phyloP scores from a whole-genome alignment of 1,284 basidiomycete species.

The Melanopsichium pennsylvanicum region DNA sequence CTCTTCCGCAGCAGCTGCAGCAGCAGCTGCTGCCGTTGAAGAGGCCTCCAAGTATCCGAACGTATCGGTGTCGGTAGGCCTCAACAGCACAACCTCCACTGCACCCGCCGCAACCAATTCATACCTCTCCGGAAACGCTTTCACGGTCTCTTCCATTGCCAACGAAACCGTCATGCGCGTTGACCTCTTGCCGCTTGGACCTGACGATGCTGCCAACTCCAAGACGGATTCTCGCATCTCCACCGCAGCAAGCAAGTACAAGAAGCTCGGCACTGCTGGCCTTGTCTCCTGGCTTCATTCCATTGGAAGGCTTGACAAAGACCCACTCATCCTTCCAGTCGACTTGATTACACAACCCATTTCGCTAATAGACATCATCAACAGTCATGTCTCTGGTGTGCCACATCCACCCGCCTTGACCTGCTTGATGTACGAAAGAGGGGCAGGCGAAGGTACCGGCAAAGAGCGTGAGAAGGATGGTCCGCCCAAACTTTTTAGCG shows the following conservation, averaged over 20 bases:
- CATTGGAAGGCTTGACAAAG: conserved; percentile 56
- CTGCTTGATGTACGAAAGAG: conserved; percentile 59
- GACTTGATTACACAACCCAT: conserved; percentile 58
- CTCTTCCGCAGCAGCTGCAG: conserved; percentile 31
- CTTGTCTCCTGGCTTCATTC: conserved; percentile 63
- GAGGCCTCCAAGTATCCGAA: conserved; percentile 44
- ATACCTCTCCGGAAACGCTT: conserved; percentile 30
- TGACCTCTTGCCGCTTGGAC: conserved; percentile 58
- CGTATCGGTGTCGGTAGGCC: conserved; percentile 48
- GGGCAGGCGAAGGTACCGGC: conserved; percentile 59
- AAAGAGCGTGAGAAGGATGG: conserved; percentile 63
- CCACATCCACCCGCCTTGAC: conserved; percentile 48
- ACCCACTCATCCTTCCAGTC: conserved; percentile 62
- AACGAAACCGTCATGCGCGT: conserved; percentile 50
- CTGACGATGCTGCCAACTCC: conserved; percentile 31
- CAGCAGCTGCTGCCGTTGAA: conserved; percentile 32
- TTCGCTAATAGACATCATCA: conserved; percentile 54
- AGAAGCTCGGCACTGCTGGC: conserved; percentile 59
- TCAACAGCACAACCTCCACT: conserved; percentile 26
- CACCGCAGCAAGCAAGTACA: conserved; percentile 29
- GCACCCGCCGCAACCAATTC: conserved; percentile 15
- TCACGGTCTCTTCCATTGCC: conserved; percentile 29
- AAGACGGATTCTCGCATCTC: conserved; percentile 12
- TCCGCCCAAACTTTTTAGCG: conserved; percentile 57
- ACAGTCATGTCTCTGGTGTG: conserved; percentile 42